Evolutionary conservation across 495 filamentous ascomycete species (phyloP).

Genomic region (Terfezia claveryi): DNA sequence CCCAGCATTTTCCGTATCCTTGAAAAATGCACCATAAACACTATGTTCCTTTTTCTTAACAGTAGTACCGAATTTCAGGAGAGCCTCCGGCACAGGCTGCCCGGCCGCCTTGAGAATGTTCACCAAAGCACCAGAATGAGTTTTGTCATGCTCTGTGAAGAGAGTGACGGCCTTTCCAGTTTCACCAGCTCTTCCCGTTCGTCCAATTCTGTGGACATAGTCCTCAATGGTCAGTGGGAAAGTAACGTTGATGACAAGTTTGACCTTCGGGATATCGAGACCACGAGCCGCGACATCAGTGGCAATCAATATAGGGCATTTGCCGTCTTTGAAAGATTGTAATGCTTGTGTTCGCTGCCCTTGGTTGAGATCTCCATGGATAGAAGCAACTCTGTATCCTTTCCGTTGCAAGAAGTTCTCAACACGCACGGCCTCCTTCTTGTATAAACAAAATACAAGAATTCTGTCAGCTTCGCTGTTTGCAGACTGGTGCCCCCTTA

Average conservation of each 20-base stretch:
- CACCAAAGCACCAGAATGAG: constrained; percentile 32
- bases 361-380: constrained; percentile 80
- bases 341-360: constrained; percentile 61
- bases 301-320: constrained; percentile 73
- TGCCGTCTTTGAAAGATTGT: constrained; percentile 68
- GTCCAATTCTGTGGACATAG: constrained; percentile 91
- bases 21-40: constrained; percentile 81
- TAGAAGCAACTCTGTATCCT: constrained; percentile 60
- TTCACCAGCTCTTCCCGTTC: constrained; percentile 81
- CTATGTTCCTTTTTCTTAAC: constrained; percentile 96
- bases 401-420: constrained; percentile 55
- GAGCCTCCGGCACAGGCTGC: constrained; percentile 62
- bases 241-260: constrained; percentile 70
- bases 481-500: constrained; percentile 51
- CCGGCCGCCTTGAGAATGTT: constrained; percentile 80
- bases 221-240: constrained; percentile 65
- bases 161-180: constrained; percentile 77
- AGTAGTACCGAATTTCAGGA: constrained; percentile 88
- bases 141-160: constrained; percentile 85
- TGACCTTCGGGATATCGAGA: constrained; percentile 84
- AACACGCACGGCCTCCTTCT: constrained; percentile 81
- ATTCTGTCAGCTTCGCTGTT: constrained; percentile 51
- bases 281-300: constrained; percentile 94
- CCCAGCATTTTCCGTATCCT: constrained; percentile 29
- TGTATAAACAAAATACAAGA: constrained; percentile 88